Evolutionary conservation across 257 asterid species (phyloP), one percentile per base, ranked within the genome.

Genomic region (Sherardia arvensis): DNA sequence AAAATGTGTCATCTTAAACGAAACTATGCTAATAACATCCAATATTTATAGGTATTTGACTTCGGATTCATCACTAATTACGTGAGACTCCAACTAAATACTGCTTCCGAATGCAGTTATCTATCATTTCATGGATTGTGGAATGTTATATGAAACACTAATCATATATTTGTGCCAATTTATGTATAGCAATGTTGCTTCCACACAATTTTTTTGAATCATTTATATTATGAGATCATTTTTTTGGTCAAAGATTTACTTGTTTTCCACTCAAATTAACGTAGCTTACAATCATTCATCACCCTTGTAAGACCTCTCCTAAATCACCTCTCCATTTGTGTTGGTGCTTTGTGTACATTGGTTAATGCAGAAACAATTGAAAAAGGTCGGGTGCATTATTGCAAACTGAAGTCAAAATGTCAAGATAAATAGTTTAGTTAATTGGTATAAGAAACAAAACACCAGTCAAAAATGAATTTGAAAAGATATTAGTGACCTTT

Each of bases 381-480:
- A 25, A 36, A 10, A 12, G 11, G 54, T 7, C 54, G 11, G 18
- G 28, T 2, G 30, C 59, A 54, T 3, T 25, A 54, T 21, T 54
- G 32, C 15, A 54, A n/a, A 22, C 8, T 22, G 15, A 54, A 54
- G 59, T 22, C 59, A 54, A 54, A 54, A 53, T 0, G 12, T 21
- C 30, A 25, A 8, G 25, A 12, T 9, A 1, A 27, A 33, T n/a
- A n/a, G n/a, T n/a, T n/a, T n/a, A n/a, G n/a, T n/a, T n/a, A n/a
- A n/a, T n/a, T n/a, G n/a, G n/a, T n/a, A n/a, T 38, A 38, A 38
- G 18, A 38, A 38, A 69, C 74, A 62, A 69, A 69, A 55, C 28
- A 53, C 59, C 59, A 69, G 68, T 69, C 69, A 62, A 51, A 1
- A 58, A 43, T 21, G 5, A 17, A 28, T n/a, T 18, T 51, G 25